Evolutionary conservation across 2,329 filamentous ascomycete species (phyloP), one percentile per base, ranked within the genome.

Genomic region (Westerdykella ornata): DNA sequence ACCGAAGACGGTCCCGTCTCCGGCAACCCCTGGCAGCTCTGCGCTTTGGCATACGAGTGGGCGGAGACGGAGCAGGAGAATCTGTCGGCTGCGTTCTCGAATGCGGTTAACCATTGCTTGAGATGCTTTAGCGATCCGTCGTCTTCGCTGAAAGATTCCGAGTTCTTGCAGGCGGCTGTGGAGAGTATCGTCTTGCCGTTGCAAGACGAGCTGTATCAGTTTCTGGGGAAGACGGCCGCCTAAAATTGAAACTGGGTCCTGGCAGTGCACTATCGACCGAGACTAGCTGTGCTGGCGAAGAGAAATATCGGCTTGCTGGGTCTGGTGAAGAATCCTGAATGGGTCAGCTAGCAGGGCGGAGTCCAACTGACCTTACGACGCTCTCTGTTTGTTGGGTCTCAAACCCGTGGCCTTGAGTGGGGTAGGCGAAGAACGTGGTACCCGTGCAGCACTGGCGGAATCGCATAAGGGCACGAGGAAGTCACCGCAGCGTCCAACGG

Each of bases 181-280:
- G 62, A 65, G 41, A 53, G 59, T 19, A 66, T 67, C 20, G 57
- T 67, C 9, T 37, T 65, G 33, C 62, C 63, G 3, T 39, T 67
- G 29, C 62, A 66, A 33, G 61, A 67, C 20, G 63, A 66, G 40
- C 44, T 66, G 6, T 47, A 50, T 29, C 63, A 65, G 32, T 66
- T 66, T 34, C 40, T 66, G 9, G 63, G 63, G 12, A 64, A 58
- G 44, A 42, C 47, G 14, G 41, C 41, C 3, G 35, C 46, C 4
- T 63, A 47, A 54, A 33, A 29, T 29, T 8, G 22, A 11, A 26
- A 11, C 22, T 9, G 22, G 12, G 22, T 26, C 12, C 4, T 26
- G 8, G 22, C 8, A 9, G 12, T 4, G 22, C 22, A 11, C 8
- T 3, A 26, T 26, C 5, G 20, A 3, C 8, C 22, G 22, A 9